Base-by-base conservation (phyloP, 2,329 filamentous ascomycete genomes). In the Colletotrichum tamarilloi region DNA sequence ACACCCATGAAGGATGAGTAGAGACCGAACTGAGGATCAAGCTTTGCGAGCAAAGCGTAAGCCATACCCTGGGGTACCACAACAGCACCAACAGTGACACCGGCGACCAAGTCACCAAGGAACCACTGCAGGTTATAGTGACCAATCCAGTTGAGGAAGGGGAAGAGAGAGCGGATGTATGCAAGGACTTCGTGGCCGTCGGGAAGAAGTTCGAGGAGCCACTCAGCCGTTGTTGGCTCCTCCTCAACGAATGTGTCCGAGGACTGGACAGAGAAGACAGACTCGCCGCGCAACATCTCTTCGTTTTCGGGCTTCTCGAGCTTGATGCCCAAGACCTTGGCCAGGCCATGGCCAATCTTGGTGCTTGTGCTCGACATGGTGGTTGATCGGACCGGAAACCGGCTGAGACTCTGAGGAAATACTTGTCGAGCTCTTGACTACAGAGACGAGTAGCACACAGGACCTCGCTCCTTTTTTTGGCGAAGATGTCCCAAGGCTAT, bases 61-160 rank as follows among this genome's bases (percentile, higher is more conserved):
- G 96, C 95, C 96, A 98, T 98, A 75, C 95, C 93, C 81, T 98
- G 96, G 6, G 96, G 96, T n/a, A 98, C 94, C 30, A 98, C 95
- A 28, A 91, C 86, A 46, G 88, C 87, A n/a, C 89, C 89, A 69
- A 90, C 87, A 3, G 89, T 91, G 69, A 83, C 77, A 32, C 84
- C 96, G 72, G 97, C 96, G 70, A 98, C 92, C 59, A 98, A 83
- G 84, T 99, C 97, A 78, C 97, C 97, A 19, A 91, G 82, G 6
- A 98, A 84, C 97, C 97, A 99, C 85, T 95, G 92, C 4, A 92
- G 12, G 80, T 99, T 99, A 85, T 99, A 99, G 77, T 92, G 90
- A 12, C 86, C 83, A 70, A 98, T 96, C 97, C 97, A 99, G n/a
- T 90, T 87, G 5, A 93, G 81, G 80, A 98, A 98, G 0, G 97